A percentile compares a stretch with the other conserved stretches of the same genome.
phyloP scores from a whole-genome alignment of 2,329 filamentous ascomycete species.

The Pestalotiopsis sp. region DNA sequence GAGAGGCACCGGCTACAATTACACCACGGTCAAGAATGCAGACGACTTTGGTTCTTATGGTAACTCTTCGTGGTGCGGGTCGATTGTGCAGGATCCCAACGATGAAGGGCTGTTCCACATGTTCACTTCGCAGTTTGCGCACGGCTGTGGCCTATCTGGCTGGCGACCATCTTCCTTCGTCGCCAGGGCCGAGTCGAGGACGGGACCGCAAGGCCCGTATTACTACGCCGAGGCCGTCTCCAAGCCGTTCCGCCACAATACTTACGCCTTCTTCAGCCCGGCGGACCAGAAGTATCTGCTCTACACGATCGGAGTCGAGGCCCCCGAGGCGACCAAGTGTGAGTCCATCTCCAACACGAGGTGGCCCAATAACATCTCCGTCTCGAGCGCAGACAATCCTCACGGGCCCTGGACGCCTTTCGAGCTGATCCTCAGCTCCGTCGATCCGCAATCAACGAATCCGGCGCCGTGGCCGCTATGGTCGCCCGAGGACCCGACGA shows the following conservation, averaged over 20 bases:
- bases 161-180: constrained; percentile 50
- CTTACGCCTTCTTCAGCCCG: constrained; percentile 45
- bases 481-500: constrained; percentile 26
- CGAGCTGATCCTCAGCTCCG: constrained; percentile 20
- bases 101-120: constrained; percentile 45
- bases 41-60: constrained; percentile 30
- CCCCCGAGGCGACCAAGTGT: constrained; percentile 22
- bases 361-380: constrained; percentile 31
- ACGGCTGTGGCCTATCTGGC: constrained; percentile 48
- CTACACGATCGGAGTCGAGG: constrained; percentile 45
- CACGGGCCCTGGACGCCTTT: constrained; percentile 21
- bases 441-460: constrained; percentile 35
- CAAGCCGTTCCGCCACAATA: constrained; percentile 49
- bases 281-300: constrained; percentile 46
- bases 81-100: constrained; percentile 45
- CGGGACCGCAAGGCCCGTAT: constrained; percentile 48
- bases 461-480: constrained; percentile 44
- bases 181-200: constrained; percentile 46
- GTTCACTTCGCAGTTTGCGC: constrained; percentile 46
- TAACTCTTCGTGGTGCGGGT: constrained; percentile 52
- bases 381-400: constrained; percentile 30
- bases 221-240: constrained; percentile 41
- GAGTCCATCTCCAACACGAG: constrained; percentile 26
- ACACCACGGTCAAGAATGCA: constrained; percentile 33
- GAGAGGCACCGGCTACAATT: constrained; percentile 47